phyloP scores from a whole-genome alignment of 768 basidiomycete species.

The Hemileccinum rubropunctum region DNA sequence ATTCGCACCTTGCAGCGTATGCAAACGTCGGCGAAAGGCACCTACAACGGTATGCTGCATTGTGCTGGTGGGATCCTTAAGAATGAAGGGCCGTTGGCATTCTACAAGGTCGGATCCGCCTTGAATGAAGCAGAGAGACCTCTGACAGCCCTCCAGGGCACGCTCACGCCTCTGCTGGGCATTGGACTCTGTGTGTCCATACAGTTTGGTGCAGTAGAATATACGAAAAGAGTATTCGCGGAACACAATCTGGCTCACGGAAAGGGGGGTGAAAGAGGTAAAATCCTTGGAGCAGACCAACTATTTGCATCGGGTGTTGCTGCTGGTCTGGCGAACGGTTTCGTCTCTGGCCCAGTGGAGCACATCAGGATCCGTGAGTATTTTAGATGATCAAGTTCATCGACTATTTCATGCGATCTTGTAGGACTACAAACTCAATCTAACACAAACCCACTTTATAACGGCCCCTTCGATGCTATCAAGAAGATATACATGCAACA shows the following conservation, averaged over 20 bases:
- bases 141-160: slow-evolving; percentile 55
- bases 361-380: slow-evolving; percentile 78
- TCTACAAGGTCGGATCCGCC: slow-evolving; percentile 73
- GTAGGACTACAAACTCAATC: slow-evolving; percentile 91
- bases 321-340: slow-evolving; percentile 87
- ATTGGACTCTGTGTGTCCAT: slow-evolving; percentile 96
- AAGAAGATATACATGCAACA: slow-evolving; percentile 74
- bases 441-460: slow-evolving; percentile 68
- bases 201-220: slow-evolving; percentile 90
- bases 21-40: slow-evolving; percentile 91
- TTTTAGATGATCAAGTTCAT: background rate
- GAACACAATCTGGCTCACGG: slow-evolving; percentile 56
- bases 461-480: slow-evolving; percentile 85
- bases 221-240: slow-evolving; percentile 77
- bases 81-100: slow-evolving; percentile 89
- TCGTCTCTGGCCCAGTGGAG: slow-evolving; percentile 95
- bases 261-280: slow-evolving; percentile 63
- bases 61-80: slow-evolving; percentile 89
- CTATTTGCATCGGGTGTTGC: slow-evolving; percentile 74
- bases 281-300: slow-evolving; percentile 57
- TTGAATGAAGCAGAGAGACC: background rate
- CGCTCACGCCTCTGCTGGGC: slow-evolving; percentile 83
- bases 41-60: slow-evolving; percentile 82
- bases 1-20: slow-evolving; percentile 58
- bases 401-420: slow-evolving; percentile 4